These are phyloP conservation scores for Lagenaria siceraria DNA, from an alignment of 306 rosid genomes.

Conservation along the genomic window DNA sequence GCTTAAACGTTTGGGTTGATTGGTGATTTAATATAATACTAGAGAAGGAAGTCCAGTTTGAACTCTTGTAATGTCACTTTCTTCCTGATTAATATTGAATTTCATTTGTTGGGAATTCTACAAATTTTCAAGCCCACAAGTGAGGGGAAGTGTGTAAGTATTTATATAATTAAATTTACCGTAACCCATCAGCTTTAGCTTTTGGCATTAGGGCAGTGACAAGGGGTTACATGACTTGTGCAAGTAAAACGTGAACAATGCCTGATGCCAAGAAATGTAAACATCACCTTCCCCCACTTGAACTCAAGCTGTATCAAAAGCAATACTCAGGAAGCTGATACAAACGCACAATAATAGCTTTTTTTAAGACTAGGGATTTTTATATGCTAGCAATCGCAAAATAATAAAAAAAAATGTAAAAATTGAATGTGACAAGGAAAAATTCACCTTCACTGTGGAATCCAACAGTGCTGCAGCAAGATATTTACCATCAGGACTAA, in stretches of 20 bases:
- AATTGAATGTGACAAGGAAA: constrained; percentile 3
- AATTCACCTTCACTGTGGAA: constrained; percentile 72
- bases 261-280: neutral
- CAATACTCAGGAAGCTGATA: neutral
- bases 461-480: constrained; percentile 74
- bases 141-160: too few species aligned
- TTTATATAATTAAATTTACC: too few species aligned
- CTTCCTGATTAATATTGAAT: too few species aligned
- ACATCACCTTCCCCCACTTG: neutral
- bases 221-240: neutral
- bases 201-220: too few species aligned
- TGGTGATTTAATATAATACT: too few species aligned
- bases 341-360: neutral
- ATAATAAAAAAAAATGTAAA: constrained; percentile 1
- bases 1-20: too few species aligned
- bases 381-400: neutral
- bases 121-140: too few species aligned
- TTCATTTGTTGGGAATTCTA: too few species aligned
- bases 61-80: too few species aligned
- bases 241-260: neutral
- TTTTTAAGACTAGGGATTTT: neutral
- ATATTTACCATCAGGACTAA: constrained; percentile 87
- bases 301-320: neutral
- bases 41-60: too few species aligned
- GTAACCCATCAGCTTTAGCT: too few species aligned